A percentile compares a stretch with the other conserved stretches of the same genome.
phyloP scores from a whole-genome alignment of 805 yeast species.

The Candida nemodendra region DNA sequence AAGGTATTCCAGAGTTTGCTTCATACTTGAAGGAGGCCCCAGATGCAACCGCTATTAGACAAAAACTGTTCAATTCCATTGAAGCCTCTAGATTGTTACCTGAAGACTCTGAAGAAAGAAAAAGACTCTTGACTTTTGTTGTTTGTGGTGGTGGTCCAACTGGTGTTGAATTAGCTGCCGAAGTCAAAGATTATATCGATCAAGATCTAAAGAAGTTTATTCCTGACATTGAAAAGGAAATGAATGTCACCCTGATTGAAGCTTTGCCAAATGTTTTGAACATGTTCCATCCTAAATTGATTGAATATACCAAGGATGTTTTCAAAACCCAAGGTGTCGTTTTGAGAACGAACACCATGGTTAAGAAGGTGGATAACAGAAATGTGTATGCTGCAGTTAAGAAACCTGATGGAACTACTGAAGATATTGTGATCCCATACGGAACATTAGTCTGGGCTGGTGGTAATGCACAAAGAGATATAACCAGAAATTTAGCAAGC shows the following conservation, averaged over 20 bases:
- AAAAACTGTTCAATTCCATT: constrained; percentile 76
- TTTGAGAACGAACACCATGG: constrained; percentile 80
- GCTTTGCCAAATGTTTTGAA: constrained; percentile 85
- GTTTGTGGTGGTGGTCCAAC: constrained; percentile 99
- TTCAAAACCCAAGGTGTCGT: constrained; percentile 66
- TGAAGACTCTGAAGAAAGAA: constrained; percentile 67
- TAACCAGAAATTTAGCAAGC: constrained; percentile 62
- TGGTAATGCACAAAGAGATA: constrained; percentile 85
- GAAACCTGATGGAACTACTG: constrained; percentile 61
- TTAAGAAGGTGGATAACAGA: constrained; percentile 73
- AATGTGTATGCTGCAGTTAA: constrained; percentile 69
- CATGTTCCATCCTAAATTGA: constrained; percentile 65
- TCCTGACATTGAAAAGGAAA: constrained; percentile 78
- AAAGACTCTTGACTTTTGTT: constrained; percentile 78
- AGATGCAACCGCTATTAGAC: constrained; percentile 80
- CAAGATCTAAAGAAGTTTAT: constrained; percentile 87
- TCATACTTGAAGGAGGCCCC: constrained; percentile 84
- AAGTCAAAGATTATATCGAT: constrained; percentile 88
- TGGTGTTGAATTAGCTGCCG: constrained; percentile 96
- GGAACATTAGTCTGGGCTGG: constrained; percentile 96
- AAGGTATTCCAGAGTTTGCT: constrained; percentile 87
- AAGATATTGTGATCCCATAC: constrained; percentile 63
- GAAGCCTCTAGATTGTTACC: constrained; percentile 84
- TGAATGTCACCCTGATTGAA: constrained; percentile 80
- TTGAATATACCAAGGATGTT: constrained; percentile 75